Percentiles rank a stretch among this genome's conserved stretches.
Conservation (phyloP, 805 yeast genomes). For the Pichia gijzeniarum region DNA sequence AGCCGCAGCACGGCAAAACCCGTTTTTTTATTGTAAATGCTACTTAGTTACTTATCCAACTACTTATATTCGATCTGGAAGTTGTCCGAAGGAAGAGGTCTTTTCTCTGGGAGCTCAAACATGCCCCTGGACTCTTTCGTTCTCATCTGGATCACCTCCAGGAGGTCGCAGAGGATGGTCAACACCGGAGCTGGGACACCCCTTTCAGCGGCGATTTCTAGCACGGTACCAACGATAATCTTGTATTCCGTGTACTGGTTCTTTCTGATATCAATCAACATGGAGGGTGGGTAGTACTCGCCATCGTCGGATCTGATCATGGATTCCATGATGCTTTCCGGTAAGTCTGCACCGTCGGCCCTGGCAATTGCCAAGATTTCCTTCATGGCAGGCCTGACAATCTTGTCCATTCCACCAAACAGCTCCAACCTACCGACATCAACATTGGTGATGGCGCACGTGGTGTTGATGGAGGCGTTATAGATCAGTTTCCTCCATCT, state of each 20-base stretch:
- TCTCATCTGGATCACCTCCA: slow-evolving; percentile 28
- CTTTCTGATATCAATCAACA: slow-evolving; percentile 41
- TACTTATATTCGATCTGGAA: slow-evolving; percentile 13
- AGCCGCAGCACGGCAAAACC: too few species aligned
- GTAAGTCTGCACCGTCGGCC: slow-evolving; percentile 39
- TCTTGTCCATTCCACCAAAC: slow-evolving; percentile 25
- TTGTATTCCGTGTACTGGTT: slow-evolving; percentile 38
- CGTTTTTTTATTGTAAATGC: too few species aligned
- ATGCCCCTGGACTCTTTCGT: slow-evolving; percentile 28
- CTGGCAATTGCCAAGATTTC: slow-evolving; percentile 41
- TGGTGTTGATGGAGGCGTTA: slow-evolving; percentile 41
- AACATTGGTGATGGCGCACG: slow-evolving; percentile 36
- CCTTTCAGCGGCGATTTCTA: slow-evolving; percentile 26
- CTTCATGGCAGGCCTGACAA: slow-evolving; percentile 37
- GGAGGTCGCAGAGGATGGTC: slow-evolving; percentile 22
- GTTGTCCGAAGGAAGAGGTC: slow-evolving; percentile 25
- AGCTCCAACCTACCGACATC: slow-evolving; percentile 34
- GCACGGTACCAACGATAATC: slow-evolving; percentile 38
- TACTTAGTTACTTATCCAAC: background rate
- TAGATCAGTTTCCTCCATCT: slow-evolving; percentile 44
- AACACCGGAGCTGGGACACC: slow-evolving; percentile 29
- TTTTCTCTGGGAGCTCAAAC: slow-evolving; percentile 25
- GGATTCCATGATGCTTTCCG: slow-evolving; percentile 28
- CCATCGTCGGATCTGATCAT: slow-evolving; percentile 37
- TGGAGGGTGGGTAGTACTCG: slow-evolving; percentile 39